Percentiles rank a stretch among this genome's conserved stretches.
Conservation (phyloP, 2,329 filamentous ascomycete species). For the Stenocarpella maydis region DNA sequence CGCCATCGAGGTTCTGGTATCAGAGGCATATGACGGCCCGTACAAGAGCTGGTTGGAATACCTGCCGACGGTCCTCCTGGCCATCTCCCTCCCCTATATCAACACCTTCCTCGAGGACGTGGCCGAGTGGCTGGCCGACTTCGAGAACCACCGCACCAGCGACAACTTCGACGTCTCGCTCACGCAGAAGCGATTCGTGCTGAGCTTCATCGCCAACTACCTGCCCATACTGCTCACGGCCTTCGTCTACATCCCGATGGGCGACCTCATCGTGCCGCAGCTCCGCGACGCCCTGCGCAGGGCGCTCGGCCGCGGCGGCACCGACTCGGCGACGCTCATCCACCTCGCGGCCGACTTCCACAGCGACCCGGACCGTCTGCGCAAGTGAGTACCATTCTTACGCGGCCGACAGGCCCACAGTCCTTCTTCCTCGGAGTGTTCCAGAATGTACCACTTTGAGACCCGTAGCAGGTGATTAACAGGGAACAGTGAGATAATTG, state of each 20-base stretch:
- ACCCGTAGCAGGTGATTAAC: no score
- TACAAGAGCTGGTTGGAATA: constrained; percentile 74
- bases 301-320: constrained; percentile 8
- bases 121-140: constrained; percentile 71
- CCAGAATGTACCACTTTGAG: no score
- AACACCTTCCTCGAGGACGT: constrained; percentile 68
- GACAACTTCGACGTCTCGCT: constrained; percentile 74
- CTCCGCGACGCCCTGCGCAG: constrained; percentile 53
- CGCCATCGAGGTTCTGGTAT: constrained; percentile 78
- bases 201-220: constrained; percentile 85
- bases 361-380: constrained; percentile 71
- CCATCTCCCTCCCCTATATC: constrained; percentile 71
- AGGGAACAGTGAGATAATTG: constrained; percentile 67
- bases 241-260: constrained; percentile 82
- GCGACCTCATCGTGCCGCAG: constrained; percentile 68
- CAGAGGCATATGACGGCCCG: constrained; percentile 75
- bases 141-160: constrained; percentile 78
- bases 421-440: no score
- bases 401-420: no score
- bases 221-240: constrained; percentile 78
- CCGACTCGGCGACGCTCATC: constrained; percentile 52
- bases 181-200: constrained; percentile 77
- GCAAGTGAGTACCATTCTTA: constrained; percentile 50
- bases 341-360: constrained; percentile 66
- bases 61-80: constrained; percentile 75